Base-by-base conservation (phyloP, 257 asterid species). In the Nicotiana sylvestris region DNA sequence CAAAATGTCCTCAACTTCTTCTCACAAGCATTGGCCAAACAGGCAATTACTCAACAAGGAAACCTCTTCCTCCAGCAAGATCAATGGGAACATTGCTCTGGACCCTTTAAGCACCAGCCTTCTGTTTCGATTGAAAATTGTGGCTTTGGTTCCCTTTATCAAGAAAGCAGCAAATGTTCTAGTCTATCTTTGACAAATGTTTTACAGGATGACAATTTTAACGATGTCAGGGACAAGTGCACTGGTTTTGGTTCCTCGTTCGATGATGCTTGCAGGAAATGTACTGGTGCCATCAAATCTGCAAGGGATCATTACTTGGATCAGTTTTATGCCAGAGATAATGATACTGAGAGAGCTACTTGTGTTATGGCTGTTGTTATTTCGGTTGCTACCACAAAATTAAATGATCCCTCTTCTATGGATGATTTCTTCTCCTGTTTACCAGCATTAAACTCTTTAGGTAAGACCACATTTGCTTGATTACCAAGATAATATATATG, bases 371-470 rank as follows among this genome's bases (percentile, higher is more conserved):
- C 92, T 49, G 43, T 88, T 58, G 81, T 94, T 49, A 86, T 89
- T 69, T 83, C 94, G 7, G 83, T 91, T 67, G 85, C 88, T 32
- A 92, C 92, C 60, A 62, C 85, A n/a, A 81, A 82, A 68, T 60
- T 64, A 65, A 85, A 88, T 16, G 80, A 82, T 30, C 39, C 83
- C 57, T 60, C 89, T 57, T 80, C n/a, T 27, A 21, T 70, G 21
- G 88, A 85, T 66, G 91, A 88, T 76, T 87, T 92, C 83, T 86
- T 83, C 81, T 83, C 90, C 64, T 94, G 98, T 87, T 89, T 92
- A 87, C 90, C 94, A 58, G 90, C 86, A 78, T 86, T 92, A 81
- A 86, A 78, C 57, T 66, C 56, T 72, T 77, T 86, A 85, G 96
- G 98, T 94, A 53, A 79, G 85, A 46, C 18, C 57, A 35, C 39